Base-by-base conservation (phyloP, 2,329 filamentous ascomycete species). In the Sporothrix inflata region DNA sequence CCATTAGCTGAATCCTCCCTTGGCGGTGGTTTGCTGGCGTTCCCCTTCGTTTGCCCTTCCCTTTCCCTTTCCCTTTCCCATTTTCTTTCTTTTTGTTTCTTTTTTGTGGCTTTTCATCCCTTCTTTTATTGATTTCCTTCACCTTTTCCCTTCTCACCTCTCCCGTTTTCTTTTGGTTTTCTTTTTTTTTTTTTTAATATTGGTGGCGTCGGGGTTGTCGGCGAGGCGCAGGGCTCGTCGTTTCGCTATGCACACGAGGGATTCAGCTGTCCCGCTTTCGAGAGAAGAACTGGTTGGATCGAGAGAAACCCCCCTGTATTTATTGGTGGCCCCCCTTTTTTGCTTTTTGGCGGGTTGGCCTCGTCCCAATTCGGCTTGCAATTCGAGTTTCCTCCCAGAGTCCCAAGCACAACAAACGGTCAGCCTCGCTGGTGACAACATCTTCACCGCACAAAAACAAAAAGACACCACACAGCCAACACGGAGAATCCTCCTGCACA, bases 341-440 rank as follows among this genome's bases (percentile, higher is more conserved):
- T 57, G 24, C 21, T 27, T 27, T 27, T 53, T 53, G 21, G 27
- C 27, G 27, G 27, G 53, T 57, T 57, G 53, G 53, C 53, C 53
- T 57, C 53, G 53, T 57, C 53, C 53, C 53, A 57, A 57, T 57
- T 57, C 5, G 53, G 53, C 27, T 57, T 57, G 53, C 53, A 57
- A 57, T 57, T 57, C 53, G 53, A 57, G 53, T 2, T 2, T 8
- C 7, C 12, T 16, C 24, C 45, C 45, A 47, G 24, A 30, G 30
- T 16, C 24, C 21, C 24, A 16, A 27, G 24, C 21, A 53, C 53
- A 57, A 57, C 53, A 34, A 30, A 57, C 53, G 27, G 53, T 57
- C 27, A 34, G 53, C 53, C 53, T 57, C 53, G 53, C 53, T 34
- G 51, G 21, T 21, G 51, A 55, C 51, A 55, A 47, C 45, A 47